phyloP scores from a whole-genome alignment of 176 grass and related monocot species.

The Triticum turgidum region DNA sequence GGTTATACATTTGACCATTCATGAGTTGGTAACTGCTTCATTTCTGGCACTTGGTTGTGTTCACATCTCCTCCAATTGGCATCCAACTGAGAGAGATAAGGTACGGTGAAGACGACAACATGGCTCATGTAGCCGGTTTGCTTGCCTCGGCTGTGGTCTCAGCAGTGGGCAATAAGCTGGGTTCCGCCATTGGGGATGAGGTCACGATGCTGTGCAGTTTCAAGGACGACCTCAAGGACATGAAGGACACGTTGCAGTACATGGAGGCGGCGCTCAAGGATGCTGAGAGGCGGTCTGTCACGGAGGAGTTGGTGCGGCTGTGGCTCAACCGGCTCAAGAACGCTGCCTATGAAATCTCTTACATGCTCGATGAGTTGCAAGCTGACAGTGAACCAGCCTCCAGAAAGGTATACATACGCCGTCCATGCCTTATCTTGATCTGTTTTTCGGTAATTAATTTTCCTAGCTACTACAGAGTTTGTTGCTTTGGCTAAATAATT shows the following conservation, averaged over 20 bases:
- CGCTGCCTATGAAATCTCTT: neutral
- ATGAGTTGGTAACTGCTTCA: too few relatives aligned
- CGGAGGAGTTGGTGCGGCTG: neutral
- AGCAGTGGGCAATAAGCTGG: neutral
- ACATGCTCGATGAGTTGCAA: constrained; percentile 3
- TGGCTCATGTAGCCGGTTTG: neutral
- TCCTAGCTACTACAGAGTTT: neutral
- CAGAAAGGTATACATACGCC: neutral
- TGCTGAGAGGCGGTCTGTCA: neutral
- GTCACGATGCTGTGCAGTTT: neutral
- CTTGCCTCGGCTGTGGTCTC: neutral
- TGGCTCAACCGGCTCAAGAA: neutral
- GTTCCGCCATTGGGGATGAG: neutral
- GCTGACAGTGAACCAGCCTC: neutral
- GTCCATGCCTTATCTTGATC: neutral
- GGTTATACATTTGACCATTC: too few relatives aligned
- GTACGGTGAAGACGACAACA: too few relatives aligned
- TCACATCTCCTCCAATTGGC: too few relatives aligned
- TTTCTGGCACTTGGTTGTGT: too few relatives aligned
- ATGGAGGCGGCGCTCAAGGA: neutral
- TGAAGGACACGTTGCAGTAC: neutral
- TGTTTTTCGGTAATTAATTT: neutral
- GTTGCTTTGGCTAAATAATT: neutral
- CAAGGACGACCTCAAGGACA: neutral
- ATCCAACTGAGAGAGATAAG: too few relatives aligned